Percentiles rank a stretch among this genome's conserved stretches.
phyloP scores from a whole-genome alignment of 495 filamentous ascomycete genomes.

The Mytilinidion resinicola region DNA sequence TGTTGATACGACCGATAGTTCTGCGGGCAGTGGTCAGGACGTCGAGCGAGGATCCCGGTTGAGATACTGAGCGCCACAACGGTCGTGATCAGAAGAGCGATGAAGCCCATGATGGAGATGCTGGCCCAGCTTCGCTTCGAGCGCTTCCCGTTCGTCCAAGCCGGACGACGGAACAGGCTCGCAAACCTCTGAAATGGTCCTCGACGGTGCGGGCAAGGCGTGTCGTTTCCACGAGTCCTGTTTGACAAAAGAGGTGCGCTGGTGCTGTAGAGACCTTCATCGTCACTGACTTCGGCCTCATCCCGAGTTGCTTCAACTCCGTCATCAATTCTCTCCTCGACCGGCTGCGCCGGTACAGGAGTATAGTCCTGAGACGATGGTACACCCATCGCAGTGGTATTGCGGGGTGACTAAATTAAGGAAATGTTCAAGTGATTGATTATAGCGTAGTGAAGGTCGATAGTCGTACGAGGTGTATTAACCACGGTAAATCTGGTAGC shows the following conservation, averaged over 20 bases:
- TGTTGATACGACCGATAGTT: not conserved
- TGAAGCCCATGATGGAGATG: slow-evolving; percentile 3
- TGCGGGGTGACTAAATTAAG: not conserved
- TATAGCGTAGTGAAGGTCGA: not conserved
- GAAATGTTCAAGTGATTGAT: not conserved
- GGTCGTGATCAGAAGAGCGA: slow-evolving; percentile 2
- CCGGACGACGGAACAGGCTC: not conserved
- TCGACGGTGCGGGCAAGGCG: not conserved
- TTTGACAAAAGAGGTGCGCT: slow-evolving; percentile 12
- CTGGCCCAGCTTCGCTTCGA: slow-evolving; percentile 7
- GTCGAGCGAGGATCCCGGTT: slow-evolving; percentile 8
- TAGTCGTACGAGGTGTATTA: not conserved
- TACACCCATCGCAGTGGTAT: not conserved
- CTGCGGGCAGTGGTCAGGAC: not conserved
- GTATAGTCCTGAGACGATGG: slow-evolving; percentile 6
- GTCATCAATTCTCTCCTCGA: slow-evolving; percentile 12
- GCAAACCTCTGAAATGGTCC: not conserved
- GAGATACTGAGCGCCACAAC: slow-evolving; percentile 9
- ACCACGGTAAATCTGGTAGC: not conserved
- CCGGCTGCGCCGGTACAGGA: slow-evolving; percentile 1
- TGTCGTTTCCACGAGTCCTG: slow-evolving; percentile 8
- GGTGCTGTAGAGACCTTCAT: slow-evolving; percentile 9
- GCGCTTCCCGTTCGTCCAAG: not conserved
- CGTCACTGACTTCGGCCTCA: slow-evolving; percentile 1
- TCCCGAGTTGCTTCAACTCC: slow-evolving; percentile 1